Evolutionary conservation across 805 yeast genomes (phyloP).

Genomic region (Babjeviella inositovora): DNA sequence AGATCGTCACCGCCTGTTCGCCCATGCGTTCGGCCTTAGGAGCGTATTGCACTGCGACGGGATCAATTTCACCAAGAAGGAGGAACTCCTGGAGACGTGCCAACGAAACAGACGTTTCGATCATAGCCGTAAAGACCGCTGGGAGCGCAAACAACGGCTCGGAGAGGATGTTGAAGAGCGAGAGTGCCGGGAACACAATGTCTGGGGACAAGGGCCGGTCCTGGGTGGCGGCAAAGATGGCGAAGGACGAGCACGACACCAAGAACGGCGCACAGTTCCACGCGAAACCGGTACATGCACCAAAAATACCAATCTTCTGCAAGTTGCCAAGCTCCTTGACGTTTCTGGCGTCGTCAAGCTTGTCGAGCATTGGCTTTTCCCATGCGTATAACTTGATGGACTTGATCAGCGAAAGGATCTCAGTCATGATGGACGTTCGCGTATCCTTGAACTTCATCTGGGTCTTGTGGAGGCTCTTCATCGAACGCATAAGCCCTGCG

Average conservation of each 20-base stretch:
- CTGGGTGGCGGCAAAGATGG: conserved; percentile 28
- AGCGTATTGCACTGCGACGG: conserved; percentile 13
- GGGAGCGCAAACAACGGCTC: conserved; percentile 49
- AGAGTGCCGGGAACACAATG: conserved; percentile 51
- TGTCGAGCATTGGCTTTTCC: conserved; percentile 48
- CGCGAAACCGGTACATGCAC: conserved; percentile 31
- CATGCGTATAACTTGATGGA: conserved; percentile 55
- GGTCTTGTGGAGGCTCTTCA: conserved; percentile 27
- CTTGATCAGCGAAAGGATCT: conserved; percentile 41
- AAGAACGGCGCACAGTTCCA: conserved; percentile 54
- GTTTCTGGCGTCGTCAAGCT: conserved; percentile 36
- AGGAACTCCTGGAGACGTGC: conserved; percentile 35
- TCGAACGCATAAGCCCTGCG: conserved; percentile 22
- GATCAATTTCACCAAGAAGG: conserved; percentile 25
- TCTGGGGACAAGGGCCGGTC: conserved; percentile 44
- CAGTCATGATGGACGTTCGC: conserved; percentile 43
- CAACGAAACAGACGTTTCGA: conserved; percentile 45
- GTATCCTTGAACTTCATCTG: conserved; percentile 51
- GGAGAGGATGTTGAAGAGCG: conserved; percentile 40
- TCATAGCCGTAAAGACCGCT: conserved; percentile 31
- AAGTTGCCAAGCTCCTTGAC: conserved; percentile 36
- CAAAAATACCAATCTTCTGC: conserved; percentile 26
- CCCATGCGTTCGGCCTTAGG: conserved; percentile 9
- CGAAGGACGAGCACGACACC: conserved; percentile 47
- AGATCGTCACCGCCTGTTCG: conserved; percentile 19